These are phyloP conservation scores for Platismatia glauca DNA, from an alignment of 495 filamentous ascomycete genomes.

Conservation along the genomic window DNA sequence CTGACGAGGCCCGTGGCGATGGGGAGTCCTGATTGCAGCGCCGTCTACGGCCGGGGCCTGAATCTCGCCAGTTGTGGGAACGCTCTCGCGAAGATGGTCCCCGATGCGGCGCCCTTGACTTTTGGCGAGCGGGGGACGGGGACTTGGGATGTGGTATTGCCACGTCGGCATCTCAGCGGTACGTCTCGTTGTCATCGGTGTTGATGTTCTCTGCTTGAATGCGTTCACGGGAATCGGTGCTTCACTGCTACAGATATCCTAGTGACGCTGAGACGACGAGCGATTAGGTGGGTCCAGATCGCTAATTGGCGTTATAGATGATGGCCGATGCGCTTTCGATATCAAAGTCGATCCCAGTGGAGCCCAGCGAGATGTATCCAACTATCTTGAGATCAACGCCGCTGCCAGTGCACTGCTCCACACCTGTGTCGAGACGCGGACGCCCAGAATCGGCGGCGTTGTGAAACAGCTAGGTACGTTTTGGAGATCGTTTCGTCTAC, in stretches of 20 bases:
- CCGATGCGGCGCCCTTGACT: conserved; percentile 13
- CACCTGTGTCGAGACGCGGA: neutral
- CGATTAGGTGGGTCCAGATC: neutral
- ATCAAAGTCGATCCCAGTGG: neutral
- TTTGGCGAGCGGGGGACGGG: neutral
- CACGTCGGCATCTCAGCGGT: neutral
- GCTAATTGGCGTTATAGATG: neutral
- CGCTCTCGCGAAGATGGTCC: neutral
- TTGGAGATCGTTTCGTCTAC: neutral
- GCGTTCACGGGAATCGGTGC: neutral
- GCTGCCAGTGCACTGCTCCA: neutral
- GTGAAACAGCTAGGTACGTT: neutral
- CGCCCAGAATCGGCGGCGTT: neutral
- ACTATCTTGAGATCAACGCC: neutral
- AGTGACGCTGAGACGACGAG: neutral
- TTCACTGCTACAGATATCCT: neutral
- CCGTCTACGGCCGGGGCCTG: neutral
- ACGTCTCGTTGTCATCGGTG: neutral
- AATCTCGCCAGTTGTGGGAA: neutral
- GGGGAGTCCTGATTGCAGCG: neutral
- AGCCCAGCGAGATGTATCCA: neutral
- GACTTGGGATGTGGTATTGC: neutral
- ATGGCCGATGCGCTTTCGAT: neutral
- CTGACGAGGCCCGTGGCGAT: neutral
- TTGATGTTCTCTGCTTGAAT: neutral